Evolutionary conservation across 2,329 filamentous ascomycete genomes (phyloP).

Genomic region (Penicillium brevicompactum): DNA sequence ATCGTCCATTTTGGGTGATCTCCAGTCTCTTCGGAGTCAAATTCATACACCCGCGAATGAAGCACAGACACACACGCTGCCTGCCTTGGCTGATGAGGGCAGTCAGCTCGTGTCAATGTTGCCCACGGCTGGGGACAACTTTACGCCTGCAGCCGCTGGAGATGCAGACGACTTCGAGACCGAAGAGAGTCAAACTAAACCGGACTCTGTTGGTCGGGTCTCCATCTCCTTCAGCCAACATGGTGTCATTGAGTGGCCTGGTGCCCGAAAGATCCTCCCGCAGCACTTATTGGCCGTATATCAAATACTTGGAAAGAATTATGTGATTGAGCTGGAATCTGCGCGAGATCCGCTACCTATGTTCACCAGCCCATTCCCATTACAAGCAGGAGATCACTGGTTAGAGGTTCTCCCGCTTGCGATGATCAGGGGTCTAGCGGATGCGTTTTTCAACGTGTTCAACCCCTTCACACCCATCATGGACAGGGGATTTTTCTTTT

Average conservation of each 20-base stretch:
- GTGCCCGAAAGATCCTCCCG: conserved; percentile 48
- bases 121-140: conserved; percentile 18
- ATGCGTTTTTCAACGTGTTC: conserved; percentile 58
- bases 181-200: conserved; percentile 28
- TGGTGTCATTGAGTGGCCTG: conserved; percentile 53
- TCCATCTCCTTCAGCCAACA: conserved; percentile 56
- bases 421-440: conserved; percentile 54
- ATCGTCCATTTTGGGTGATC: conserved; percentile 30
- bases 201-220: conserved; percentile 37
- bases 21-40: conserved; percentile 36
- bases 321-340: conserved; percentile 54
- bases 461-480: conserved; percentile 57
- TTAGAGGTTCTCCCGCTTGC: conserved; percentile 51
- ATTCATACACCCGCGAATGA: conserved; percentile 20
- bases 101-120: conserved; percentile 12
- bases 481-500: conserved; percentile 55
- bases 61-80: conserved; percentile 17
- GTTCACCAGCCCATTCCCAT: conserved; percentile 40
- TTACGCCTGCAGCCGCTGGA: conserved; percentile 31
- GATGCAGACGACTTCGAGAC: conserved; percentile 34
- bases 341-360: conserved; percentile 48
- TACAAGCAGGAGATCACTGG: conserved; percentile 44
- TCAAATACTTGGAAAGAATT: conserved; percentile 48
- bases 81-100: conserved; percentile 12
- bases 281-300: conserved; percentile 41